Evolutionary conservation across 495 filamentous ascomycete genomes (phyloP).

Genomic region (Penicillium tannophilum): DNA sequence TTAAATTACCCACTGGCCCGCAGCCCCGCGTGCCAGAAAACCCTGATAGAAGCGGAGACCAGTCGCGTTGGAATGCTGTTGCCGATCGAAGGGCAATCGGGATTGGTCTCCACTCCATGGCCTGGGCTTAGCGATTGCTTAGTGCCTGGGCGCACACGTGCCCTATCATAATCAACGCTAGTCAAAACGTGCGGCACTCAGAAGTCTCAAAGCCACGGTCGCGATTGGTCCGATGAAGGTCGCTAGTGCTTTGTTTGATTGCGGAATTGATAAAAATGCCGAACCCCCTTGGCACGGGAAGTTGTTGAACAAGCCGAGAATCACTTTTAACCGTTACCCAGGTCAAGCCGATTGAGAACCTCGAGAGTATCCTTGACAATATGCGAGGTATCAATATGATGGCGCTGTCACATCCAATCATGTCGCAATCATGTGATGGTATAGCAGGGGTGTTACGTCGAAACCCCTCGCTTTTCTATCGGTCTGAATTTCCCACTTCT

Average conservation of each 20-base stretch:
- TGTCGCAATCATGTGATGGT: background rate
- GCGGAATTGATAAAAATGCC: background rate
- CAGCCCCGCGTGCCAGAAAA: slow-evolving; percentile 21
- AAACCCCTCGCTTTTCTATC: background rate
- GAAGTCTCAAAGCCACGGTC: slow-evolving; percentile 4
- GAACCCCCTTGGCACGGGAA: background rate
- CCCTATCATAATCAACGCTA: slow-evolving; percentile 13
- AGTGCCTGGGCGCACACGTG: slow-evolving; percentile 10
- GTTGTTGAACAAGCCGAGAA: background rate
- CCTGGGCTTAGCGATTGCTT: slow-evolving; percentile 25
- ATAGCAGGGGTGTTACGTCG: background rate
- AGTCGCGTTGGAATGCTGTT: slow-evolving; percentile 19
- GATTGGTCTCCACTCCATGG: slow-evolving; percentile 9
- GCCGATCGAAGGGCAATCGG: slow-evolving; percentile 26
- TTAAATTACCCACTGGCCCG: slow-evolving; percentile 3
- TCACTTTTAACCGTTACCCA: too few relatives aligned
- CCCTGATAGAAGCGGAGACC: slow-evolving; percentile 12
- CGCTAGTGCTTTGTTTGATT: too few relatives aligned
- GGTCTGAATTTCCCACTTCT: background rate
- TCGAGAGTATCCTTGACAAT: too few relatives aligned
- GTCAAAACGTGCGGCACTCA: slow-evolving; percentile 7
- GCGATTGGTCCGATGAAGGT: background rate
- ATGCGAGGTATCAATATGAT: too few relatives aligned
- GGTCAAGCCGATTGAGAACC: too few relatives aligned
- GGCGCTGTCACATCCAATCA: background rate